Conservation (phyloP, 306 rosid species). For the Fragaria vesca region DNA sequence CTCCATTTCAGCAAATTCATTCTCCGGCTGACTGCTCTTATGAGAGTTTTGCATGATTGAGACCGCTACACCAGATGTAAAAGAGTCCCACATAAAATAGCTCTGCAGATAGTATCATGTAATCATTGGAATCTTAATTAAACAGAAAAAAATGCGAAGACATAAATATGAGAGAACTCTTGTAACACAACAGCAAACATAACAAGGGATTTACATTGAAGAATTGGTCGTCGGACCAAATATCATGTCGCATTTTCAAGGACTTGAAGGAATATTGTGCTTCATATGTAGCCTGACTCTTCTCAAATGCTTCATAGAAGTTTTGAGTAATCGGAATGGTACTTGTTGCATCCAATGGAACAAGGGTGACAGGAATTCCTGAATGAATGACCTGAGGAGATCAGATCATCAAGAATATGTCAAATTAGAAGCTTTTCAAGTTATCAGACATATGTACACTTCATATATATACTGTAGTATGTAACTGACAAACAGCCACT, state of each 20-base stretch:
- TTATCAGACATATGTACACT: neutral
- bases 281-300: constrained; percentile 61
- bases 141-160: neutral
- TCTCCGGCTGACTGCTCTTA: constrained; percentile 43
- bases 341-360: constrained; percentile 91
- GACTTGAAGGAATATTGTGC: constrained; percentile 79
- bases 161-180: neutral
- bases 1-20: constrained; percentile 88
- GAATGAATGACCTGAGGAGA: constrained; percentile 76
- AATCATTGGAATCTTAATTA: constrained; percentile 16
- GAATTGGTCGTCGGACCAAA: constrained; percentile 65
- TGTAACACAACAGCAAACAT: neutral
- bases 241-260: constrained; percentile 77
- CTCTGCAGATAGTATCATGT: constrained; percentile 47
- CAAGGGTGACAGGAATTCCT: constrained; percentile 80
- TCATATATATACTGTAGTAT: neutral
- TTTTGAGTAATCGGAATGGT: constrained; percentile 66
- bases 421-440: neutral
- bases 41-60: constrained; percentile 71
- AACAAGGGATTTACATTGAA: constrained; percentile 47
- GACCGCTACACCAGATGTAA: constrained; percentile 70
- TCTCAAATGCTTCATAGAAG: constrained; percentile 63
- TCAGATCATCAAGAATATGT: neutral
- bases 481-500: neutral
- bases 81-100: constrained; percentile 94